Evolutionary conservation across 805 yeast species (phyloP), one percentile per base, ranked within the genome.

Genomic region (Ogataea salicorniae): DNA sequence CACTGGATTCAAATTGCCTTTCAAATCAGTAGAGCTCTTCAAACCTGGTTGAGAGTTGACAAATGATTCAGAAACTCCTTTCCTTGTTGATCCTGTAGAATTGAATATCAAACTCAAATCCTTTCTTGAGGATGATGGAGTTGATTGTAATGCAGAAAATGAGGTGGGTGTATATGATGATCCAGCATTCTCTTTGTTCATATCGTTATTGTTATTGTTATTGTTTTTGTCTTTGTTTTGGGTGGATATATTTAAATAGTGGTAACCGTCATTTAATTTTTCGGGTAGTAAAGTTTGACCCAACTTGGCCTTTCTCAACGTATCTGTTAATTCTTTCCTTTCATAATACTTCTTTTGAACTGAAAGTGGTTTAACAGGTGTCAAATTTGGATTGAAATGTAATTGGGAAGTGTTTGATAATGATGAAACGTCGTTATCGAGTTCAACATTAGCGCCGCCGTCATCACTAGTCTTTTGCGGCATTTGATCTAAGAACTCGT

Each of bases 241-340:
- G 16, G 18, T 40, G 35, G 41, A 26, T 5, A 53, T 50, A 15
- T 49, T 48, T 14, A 54, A 43, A 39, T 53, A 54, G 17, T 48
- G 39, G 43, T 56, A 55, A 17, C 56, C 53, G 42, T 56, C 48
- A 43, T 55, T 55, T n/a, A 57, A 34, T 23, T 48, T 45, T 23
- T 57, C 66, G 0, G 66, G 66, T 8, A 52, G 50, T 33, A 63
- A 54, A 1, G 66, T 57, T 37, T 56, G 53, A 1, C 66, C 67
- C 20, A 46, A 42, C 22, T 50, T 54, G 9, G 64, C 65, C 36
- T 54, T 62, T 6, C 47, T 48, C 3, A 61, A 46, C 1, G 65
- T 60, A 20, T 56, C 58, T 37, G 61, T 52, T 11, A 62, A 45
- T 39, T 49, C 57, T 7, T 39, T 34, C 2, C 37, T 34, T 18